A percentile compares a stretch with the other conserved stretches of the same genome.
phyloP scores from a whole-genome alignment of 2,329 filamentous ascomycete species.

The Dactylellina parvicollis region DNA sequence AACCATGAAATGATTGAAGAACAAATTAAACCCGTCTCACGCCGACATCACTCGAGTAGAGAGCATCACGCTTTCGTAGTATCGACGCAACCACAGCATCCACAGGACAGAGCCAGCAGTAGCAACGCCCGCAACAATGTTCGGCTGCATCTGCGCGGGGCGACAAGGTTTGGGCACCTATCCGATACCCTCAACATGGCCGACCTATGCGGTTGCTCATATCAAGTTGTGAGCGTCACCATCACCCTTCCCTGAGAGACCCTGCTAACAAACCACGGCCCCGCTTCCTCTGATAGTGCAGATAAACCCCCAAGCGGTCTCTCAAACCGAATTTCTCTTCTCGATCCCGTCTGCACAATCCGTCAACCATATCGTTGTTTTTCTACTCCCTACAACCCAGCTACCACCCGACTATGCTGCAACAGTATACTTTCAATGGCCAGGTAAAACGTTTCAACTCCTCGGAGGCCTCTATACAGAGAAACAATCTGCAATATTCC shows the following conservation, averaged over 20 bases:
- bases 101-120: slow-evolving; percentile 4
- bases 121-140: slow-evolving; percentile 55
- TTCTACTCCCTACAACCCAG: slow-evolving; percentile 80
- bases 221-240: slow-evolving; percentile 30
- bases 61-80: neutral
- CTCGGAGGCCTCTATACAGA: slow-evolving; percentile 88
- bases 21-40: no score
- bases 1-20: no score
- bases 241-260: slow-evolving; percentile 11
- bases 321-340: slow-evolving; percentile 72
- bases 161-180: slow-evolving; percentile 56
- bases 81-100: slow-evolving; percentile 12
- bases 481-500: slow-evolving; percentile 90
- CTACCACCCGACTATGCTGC: slow-evolving; percentile 82
- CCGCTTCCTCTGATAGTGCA: slow-evolving; percentile 62
- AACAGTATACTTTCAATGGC: slow-evolving; percentile 86
- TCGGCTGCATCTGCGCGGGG: slow-evolving; percentile 59
- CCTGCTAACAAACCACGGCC: neutral
- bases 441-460: slow-evolving; percentile 76
- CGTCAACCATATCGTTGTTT: slow-evolving; percentile 82
- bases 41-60: neutral
- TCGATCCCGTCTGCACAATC: slow-evolving; percentile 66
- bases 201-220: slow-evolving; percentile 16
- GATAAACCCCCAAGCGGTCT: slow-evolving; percentile 66
- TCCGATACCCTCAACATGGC: slow-evolving; percentile 40